These are phyloP conservation scores for Nannizziopsis arthrosporioides DNA, from an alignment of 2,329 filamentous ascomycete genomes.

Conservation along the genomic window DNA sequence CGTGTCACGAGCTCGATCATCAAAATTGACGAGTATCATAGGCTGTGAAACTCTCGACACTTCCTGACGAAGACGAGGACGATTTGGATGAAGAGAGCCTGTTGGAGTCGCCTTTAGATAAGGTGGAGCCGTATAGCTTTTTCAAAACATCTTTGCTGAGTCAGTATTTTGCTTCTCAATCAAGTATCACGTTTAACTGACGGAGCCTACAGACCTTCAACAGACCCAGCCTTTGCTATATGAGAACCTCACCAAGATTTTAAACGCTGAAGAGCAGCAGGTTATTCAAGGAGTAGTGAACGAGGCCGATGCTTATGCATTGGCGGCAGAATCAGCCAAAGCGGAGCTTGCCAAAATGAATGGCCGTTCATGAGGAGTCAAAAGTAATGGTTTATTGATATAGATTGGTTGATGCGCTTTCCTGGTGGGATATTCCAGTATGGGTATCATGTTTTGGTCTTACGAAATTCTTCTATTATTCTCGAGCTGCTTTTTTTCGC, in stretches of 20 bases:
- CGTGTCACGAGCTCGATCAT: not conserved
- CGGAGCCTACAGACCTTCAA: constrained; percentile 56
- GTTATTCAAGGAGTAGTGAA: constrained; percentile 68
- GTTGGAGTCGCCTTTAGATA: constrained; percentile 87
- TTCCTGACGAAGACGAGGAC: constrained; percentile 68
- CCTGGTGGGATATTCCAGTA: not conserved
- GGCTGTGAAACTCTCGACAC: constrained; percentile 71
- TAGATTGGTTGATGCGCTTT: not conserved
- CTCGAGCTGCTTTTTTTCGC: not conserved
- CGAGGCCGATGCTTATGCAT: constrained; percentile 50
- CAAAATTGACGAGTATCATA: constrained; percentile 26
- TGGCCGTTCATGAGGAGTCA: constrained; percentile 11
- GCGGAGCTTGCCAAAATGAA: constrained; percentile 23
- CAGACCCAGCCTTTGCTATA: constrained; percentile 86
- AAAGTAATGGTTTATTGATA: not conserved
- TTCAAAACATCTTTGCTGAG: constrained; percentile 74
- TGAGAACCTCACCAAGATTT: constrained; percentile 61
- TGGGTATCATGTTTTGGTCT: not conserved
- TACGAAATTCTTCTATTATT: not conserved
- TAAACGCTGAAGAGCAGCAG: constrained; percentile 68
- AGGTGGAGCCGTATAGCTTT: constrained; percentile 83
- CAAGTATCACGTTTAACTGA: not conserved
- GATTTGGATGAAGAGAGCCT: constrained; percentile 86
- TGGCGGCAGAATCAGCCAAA: constrained; percentile 27
- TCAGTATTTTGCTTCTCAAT: constrained; percentile 40